These are phyloP conservation scores for Eutypa lata DNA, from an alignment of 2,329 filamentous ascomycete species.

Conservation along the genomic window DNA sequence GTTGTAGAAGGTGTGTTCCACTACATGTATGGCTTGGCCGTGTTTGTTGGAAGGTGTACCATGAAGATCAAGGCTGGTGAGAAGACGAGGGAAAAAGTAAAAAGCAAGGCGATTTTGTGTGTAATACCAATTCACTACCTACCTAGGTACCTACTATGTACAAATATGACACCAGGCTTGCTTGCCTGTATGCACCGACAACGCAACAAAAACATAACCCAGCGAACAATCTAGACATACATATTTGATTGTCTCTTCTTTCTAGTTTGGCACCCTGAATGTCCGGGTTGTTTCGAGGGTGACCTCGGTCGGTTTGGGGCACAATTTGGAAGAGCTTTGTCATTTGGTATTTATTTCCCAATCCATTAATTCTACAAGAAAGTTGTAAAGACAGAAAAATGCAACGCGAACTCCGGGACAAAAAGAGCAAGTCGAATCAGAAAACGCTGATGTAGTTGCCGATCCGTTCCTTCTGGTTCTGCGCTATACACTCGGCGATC, in stretches of 20 bases:
- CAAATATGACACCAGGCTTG: conserved; percentile 28
- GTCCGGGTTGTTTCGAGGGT: too few species aligned
- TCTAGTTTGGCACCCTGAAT: too few species aligned
- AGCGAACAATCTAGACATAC: too few species aligned
- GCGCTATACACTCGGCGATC: conserved; percentile 99
- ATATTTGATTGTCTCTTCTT: too few species aligned
- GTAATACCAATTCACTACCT: not conserved
- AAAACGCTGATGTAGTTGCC: conserved; percentile 99
- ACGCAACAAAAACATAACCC: too few species aligned
- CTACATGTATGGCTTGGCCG: too few species aligned
- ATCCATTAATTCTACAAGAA: conserved; percentile 44
- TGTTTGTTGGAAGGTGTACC: conserved; percentile 19
- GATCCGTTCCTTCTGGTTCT: conserved; percentile 99
- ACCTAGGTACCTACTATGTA: conserved; percentile 32
- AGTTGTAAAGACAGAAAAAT: conserved; percentile 20
- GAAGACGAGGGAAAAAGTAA: conserved; percentile 8
- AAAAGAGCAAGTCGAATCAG: conserved; percentile 40
- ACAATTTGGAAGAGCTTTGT: conserved; percentile 13
- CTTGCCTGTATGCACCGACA: conserved; percentile 1
- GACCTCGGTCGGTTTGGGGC: not conserved
- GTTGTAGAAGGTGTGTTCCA: too few species aligned
- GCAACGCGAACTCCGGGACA: not conserved
- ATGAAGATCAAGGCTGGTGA: conserved; percentile 11
- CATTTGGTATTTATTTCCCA: conserved; percentile 27
- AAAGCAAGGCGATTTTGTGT: not conserved